Conservation (phyloP, 495 filamentous ascomycete genomes). For the Polyplosphaeria fusca region DNA sequence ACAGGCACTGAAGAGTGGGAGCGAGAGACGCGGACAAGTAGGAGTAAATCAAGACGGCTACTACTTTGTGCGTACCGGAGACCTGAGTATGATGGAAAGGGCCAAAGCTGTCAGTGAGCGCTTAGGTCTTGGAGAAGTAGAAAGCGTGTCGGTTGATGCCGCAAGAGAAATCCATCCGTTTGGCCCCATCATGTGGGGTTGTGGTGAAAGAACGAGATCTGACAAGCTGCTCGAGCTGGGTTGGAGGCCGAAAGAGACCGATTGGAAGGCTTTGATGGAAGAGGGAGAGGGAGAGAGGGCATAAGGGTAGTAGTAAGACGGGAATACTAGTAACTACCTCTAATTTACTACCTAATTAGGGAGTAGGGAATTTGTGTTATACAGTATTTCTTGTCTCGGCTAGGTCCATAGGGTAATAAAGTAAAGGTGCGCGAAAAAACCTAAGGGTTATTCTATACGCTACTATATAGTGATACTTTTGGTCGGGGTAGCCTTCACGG, state of each 20-base stretch:
- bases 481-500: conserved; percentile 2
- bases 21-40: conserved; percentile 20
- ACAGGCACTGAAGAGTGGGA: conserved; percentile 29
- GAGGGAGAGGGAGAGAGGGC: conserved; percentile 26
- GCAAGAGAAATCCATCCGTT: conserved; percentile 29
- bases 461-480: conserved; percentile 1
- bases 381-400: conserved; percentile 8
- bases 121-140: conserved; percentile 32
- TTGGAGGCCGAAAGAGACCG: conserved; percentile 29
- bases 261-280: conserved; percentile 31
- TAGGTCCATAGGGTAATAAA: conserved; percentile 1
- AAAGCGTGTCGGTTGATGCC: conserved; percentile 26
- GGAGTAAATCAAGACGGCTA: conserved; percentile 32
- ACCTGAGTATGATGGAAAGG: conserved; percentile 32
- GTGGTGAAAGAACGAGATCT: conserved; percentile 28
- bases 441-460: not conserved
- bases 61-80: conserved; percentile 32
- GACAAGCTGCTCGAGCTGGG: conserved; percentile 29
- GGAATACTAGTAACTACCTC: conserved; percentile 22
- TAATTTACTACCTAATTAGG: conserved; percentile 18
- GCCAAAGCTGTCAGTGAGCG: conserved; percentile 32
- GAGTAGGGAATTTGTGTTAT: conserved; percentile 20
- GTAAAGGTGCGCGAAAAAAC: not conserved
- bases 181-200: conserved; percentile 30
- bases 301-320: conserved; percentile 26